Evolutionary conservation across 1,139 yeast genomes (phyloP).

Genomic region (Candida tropicalis): DNA sequence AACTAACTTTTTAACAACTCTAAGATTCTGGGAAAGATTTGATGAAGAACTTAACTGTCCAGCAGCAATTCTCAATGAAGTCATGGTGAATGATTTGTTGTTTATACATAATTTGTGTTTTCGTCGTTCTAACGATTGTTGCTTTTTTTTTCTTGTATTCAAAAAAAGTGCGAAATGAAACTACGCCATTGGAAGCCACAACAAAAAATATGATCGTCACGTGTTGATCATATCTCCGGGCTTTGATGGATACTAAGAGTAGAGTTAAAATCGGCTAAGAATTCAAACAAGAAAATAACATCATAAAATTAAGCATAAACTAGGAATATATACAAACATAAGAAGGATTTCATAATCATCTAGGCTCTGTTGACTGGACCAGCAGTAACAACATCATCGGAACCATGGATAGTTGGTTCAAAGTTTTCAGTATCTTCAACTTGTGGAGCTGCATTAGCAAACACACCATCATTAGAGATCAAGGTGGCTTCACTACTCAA

Average conservation of each 20-base stretch:
- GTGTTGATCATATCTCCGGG: too few relatives aligned
- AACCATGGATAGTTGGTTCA: conserved; percentile 44
- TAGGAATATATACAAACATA: too few relatives aligned
- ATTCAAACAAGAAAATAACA: too few relatives aligned
- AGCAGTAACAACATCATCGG: conserved; percentile 48
- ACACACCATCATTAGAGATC: conserved; percentile 42
- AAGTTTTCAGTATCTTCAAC: conserved; percentile 29
- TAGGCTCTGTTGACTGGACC: conserved; percentile 42
- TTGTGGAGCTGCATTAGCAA: conserved; percentile 19
- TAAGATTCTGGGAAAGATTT: conserved; percentile 59
- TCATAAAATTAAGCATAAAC: too few relatives aligned
- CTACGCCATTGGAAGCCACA: background rate
- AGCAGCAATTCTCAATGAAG: conserved; percentile 57
- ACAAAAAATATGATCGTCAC: too few relatives aligned
- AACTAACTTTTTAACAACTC: conserved; percentile 58
- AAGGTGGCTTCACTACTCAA: conserved; percentile 33
- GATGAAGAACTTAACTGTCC: conserved; percentile 86
- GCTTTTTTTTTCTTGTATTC: background rate
- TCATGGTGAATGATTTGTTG: background rate
- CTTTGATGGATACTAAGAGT: too few relatives aligned
- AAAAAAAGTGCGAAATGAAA: too few relatives aligned
- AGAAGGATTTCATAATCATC: background rate
- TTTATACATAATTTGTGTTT: background rate
- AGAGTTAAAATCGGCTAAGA: too few relatives aligned
- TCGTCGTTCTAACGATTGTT: background rate